Evolutionary conservation across 306 rosid species (phyloP).

Genomic region (Cyamopsis tetragonoloba): DNA sequence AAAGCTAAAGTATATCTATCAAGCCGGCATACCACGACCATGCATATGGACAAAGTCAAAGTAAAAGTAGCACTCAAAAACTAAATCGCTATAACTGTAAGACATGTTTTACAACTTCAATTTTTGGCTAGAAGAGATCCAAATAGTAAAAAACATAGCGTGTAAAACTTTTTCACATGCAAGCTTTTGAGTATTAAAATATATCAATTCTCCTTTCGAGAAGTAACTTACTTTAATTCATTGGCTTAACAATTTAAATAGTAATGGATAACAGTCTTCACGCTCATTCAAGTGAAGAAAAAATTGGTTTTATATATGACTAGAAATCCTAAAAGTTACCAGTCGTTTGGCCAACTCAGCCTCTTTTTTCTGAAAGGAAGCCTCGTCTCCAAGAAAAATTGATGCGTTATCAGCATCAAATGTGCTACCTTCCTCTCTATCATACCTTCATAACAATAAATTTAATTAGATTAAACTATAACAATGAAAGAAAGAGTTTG

Average conservation of each 20-base stretch:
- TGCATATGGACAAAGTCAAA: not conserved
- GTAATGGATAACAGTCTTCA: not conserved
- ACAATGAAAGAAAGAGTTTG: not conserved
- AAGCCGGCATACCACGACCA: not conserved
- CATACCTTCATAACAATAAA: slow-evolving; percentile 61
- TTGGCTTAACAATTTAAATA: not conserved
- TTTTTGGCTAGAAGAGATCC: slow-evolving; percentile 9
- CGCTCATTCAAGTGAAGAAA: slow-evolving; percentile 1
- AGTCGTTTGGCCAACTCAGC: slow-evolving; percentile 94
- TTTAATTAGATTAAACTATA: slow-evolving; percentile 22
- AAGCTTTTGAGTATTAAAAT: slow-evolving; percentile 7
- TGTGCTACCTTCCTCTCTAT: slow-evolving; percentile 93
- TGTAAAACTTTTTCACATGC: not conserved
- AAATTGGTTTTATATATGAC: slow-evolving; percentile 5
- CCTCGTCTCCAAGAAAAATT: slow-evolving; percentile 76
- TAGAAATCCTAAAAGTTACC: slow-evolving; percentile 44
- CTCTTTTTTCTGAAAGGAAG: slow-evolving; percentile 93
- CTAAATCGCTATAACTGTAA: not conserved
- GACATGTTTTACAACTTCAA: not conserved
- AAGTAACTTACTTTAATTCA: slow-evolving; percentile 6
- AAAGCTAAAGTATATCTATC: not conserved
- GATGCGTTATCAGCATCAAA: slow-evolving; percentile 78
- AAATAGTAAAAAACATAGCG: not conserved
- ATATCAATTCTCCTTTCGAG: not conserved
- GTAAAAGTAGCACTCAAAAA: slow-evolving; percentile 1